Evolutionary conservation across 176 grass and related monocot species (phyloP).

Genomic region (Carex scoparia): DNA sequence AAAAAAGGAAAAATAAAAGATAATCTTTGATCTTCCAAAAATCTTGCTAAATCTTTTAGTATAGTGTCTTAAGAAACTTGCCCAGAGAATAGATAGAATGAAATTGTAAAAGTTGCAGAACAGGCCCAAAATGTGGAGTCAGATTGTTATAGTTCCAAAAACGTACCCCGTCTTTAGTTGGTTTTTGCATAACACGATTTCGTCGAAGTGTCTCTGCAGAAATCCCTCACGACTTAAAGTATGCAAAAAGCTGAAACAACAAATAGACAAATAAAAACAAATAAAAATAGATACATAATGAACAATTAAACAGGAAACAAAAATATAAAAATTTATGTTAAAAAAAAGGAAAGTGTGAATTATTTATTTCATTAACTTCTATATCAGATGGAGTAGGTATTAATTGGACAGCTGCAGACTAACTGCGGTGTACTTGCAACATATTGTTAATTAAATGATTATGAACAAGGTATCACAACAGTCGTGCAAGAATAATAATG

Average conservation of each 20-base stretch:
- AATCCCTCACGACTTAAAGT: conserved; percentile 73
- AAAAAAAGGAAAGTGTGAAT: not conserved
- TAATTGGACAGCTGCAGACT: not conserved
- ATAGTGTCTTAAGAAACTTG: not conserved
- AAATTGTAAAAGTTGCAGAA: not conserved
- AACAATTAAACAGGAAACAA: too few species aligned
- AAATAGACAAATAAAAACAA: conserved; percentile 25
- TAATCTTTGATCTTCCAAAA: not conserved
- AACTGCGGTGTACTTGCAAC: not conserved
- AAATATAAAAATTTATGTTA: not conserved
- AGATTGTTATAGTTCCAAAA: not conserved
- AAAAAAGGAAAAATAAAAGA: not conserved
- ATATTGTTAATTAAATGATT: not conserved
- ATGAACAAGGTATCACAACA: not conserved
- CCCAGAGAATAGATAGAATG: not conserved
- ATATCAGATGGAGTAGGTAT: not conserved
- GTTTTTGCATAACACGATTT: conserved; percentile 55
- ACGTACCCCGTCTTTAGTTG: not conserved
- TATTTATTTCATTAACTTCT: not conserved
- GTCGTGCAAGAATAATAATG: not conserved
- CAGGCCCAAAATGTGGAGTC: not conserved
- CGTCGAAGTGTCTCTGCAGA: conserved; percentile 63
- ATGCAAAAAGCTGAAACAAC: conserved; percentile 61
- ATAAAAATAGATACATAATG: conserved; percentile 20
- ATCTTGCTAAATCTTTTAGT: not conserved